Base-by-base conservation (phyloP, 2,329 filamentous ascomycete genomes). In the Microcyclospora pomicola region DNA sequence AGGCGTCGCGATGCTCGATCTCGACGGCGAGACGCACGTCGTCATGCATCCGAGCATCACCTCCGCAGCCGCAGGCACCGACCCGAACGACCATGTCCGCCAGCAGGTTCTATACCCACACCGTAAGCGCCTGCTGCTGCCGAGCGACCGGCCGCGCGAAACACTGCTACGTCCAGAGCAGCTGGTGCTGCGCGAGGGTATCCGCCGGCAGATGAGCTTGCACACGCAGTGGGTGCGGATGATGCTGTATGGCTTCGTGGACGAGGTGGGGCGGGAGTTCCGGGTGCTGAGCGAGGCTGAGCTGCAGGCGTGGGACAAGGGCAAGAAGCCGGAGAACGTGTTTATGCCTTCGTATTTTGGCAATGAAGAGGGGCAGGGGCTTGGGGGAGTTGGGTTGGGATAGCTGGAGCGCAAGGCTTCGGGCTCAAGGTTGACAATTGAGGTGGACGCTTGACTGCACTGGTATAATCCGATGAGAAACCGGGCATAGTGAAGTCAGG, bases 151-250 rank as follows among this genome's bases (percentile, higher is more conserved):
- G 19, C 39, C 19, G 33, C 45, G 31, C 12, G 42, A 41, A 31
- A 41, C 27, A 47, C 63, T 82, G 42, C 43, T 67, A 31, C 61
- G 71, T 0, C 69, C 72, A 0, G 77, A 81, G 44, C 66, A 76
- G 55, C 59, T 78, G 27, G 57, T 83, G 15, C 58, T 73, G 31
- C 50, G 63, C 10, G 80, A 85, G 50, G 61, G 68, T 0, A 55
- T 69, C 0, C 59, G 66, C 12, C 61, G 80, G 12, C 54, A 64
- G 0, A 52, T 82, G 27, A 45, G 65, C 15, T 53, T 82, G n/a
- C 64, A 76, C 38, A 43, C 62, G 10, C 65, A 71, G 48, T 62
- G 77, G 34, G 48, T 68, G 11, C 61, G 68, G 40, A 77, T 82
- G 67, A 64, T 77, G 47, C 43, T 72, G 12, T 82, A 72, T 65